phyloP scores from a whole-genome alignment of 2,329 filamentous ascomycete species.

The Penicillium sp. region DNA sequence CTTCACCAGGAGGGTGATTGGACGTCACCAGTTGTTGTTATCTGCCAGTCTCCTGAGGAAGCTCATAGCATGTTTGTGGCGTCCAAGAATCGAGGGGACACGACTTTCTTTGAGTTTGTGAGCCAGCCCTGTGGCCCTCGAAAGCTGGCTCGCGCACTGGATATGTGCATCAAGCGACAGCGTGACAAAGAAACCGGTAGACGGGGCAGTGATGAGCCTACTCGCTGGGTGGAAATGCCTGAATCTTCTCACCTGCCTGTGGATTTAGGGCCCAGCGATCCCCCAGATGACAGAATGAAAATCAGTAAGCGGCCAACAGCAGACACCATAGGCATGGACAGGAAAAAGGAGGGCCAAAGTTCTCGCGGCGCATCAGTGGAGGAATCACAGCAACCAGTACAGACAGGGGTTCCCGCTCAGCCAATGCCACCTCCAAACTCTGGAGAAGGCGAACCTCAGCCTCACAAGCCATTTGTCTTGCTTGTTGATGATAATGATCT shows the following conservation, averaged over 20 bases:
- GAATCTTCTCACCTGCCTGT: slow-evolving; percentile 20
- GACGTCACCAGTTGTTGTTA: slow-evolving; percentile 29
- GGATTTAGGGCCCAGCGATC: slow-evolving; percentile 15
- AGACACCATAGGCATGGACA: slow-evolving; percentile 22
- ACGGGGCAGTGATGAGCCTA: slow-evolving; percentile 7
- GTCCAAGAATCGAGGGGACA: slow-evolving; percentile 1
- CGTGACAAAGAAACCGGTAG: slow-evolving; percentile 1
- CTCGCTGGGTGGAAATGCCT: slow-evolving; percentile 23
- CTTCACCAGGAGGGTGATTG: background rate
- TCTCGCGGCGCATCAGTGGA: background rate
- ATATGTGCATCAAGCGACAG: slow-evolving; percentile 23
- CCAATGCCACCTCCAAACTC: background rate
- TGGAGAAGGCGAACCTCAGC: background rate
- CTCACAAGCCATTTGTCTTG: slow-evolving; percentile 18
- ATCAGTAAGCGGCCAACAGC: slow-evolving; percentile 23
- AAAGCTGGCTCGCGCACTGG: slow-evolving; percentile 33
- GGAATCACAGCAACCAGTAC: slow-evolving; percentile 7
- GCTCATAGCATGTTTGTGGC: slow-evolving; percentile 23
- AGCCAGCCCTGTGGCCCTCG: slow-evolving; percentile 36
- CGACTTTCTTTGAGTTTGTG: slow-evolving; percentile 30
- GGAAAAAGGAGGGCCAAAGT: slow-evolving; percentile 18
- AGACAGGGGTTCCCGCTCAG: background rate
- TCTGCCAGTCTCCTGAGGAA: slow-evolving; percentile 27
- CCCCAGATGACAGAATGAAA: slow-evolving; percentile 19
- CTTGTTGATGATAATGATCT: slow-evolving; percentile 41